phyloP scores from a whole-genome alignment of 306 rosid species.

The Vigna mungo region DNA sequence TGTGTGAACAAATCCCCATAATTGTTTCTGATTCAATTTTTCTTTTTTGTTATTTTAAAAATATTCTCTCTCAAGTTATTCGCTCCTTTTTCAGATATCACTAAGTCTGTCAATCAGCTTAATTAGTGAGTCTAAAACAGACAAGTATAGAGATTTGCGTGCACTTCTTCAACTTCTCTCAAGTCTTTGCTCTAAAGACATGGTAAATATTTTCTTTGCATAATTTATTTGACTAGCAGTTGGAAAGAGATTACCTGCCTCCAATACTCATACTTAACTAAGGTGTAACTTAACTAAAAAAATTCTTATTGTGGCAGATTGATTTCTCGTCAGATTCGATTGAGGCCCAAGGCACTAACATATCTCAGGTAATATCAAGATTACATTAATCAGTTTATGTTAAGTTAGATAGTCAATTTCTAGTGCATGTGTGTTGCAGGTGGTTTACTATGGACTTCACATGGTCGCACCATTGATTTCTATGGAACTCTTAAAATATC shows the following conservation, averaged over 20 bases:
- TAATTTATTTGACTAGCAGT: slow-evolving; percentile 31
- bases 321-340: slow-evolving; percentile 89
- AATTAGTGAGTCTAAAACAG: slow-evolving; percentile 81
- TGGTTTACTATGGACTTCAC: slow-evolving; percentile 96
- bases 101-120: slow-evolving; percentile 83
- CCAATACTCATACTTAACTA: slow-evolving; percentile 31
- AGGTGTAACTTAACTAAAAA: slow-evolving; percentile 39
- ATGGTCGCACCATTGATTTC: slow-evolving; percentile 85
- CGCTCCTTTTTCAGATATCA: slow-evolving; percentile 69
- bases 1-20: not conserved
- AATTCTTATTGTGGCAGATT: slow-evolving; percentile 62
- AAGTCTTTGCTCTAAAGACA: slow-evolving; percentile 91
- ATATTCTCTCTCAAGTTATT: slow-evolving; percentile 36
- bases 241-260: slow-evolving; percentile 35
- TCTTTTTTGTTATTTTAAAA: slow-evolving; percentile 32
- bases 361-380: slow-evolving; percentile 76
- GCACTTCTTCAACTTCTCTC: slow-evolving; percentile 99
- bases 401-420: slow-evolving; percentile 36
- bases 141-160: slow-evolving; percentile 90
- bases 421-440: slow-evolving; percentile 64
- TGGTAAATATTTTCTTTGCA: slow-evolving; percentile 55
- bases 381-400: slow-evolving; percentile 36
- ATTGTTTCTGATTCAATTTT: slow-evolving; percentile 26
- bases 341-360: slow-evolving; percentile 78
- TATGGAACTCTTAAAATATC: slow-evolving; percentile 89